Base-by-base conservation (phyloP, 108 stramenopile species). In the Pelagomonas calceolata region DNA sequence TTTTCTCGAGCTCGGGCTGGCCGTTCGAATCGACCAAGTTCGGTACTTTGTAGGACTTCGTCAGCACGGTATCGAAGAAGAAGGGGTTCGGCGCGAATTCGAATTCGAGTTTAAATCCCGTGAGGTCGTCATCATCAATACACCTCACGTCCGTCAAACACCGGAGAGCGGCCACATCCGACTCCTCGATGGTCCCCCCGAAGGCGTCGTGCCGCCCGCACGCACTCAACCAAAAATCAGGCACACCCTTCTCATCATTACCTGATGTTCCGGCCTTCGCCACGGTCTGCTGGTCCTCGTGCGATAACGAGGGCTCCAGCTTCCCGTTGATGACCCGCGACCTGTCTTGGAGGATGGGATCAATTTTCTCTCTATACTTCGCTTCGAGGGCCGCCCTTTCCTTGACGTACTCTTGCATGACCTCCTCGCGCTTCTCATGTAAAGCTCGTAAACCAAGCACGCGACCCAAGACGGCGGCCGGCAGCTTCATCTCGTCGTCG, bases 41-140 rank as follows among this genome's bases (percentile, higher is more conserved):
- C 65, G 95, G 94, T 16, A 92, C 90, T 31, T 87, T 85, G 76
- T 97, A 97, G 33, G 71, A 73, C 76, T 97, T 97, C 26, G 90
- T 87, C 60, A 97, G 75, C 34, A 90, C 79, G 10, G 76, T 46
- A 75, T 97, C 93, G 76, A 84, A 76, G 74, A 97, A 95, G 83
- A 85, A 95, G 0, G 85, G 82, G 82, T 97, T 97, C 32, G 68
- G 67, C 29, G 37, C 46, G 84, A 97, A 97, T 68, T 91, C 82
- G 73, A 97, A 95, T 34, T 80, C 74, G 26, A 96, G 69, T 63
- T 78, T 85, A 73, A 97, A 97, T 31, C 94, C 92, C 16, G 74
- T 83, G 15, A 91, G 90, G 74, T 92, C 88, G 32, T 83, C 82
- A 68, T 87, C 70, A 73, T 92, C 83, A 3, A 1, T 12, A 26